Evolutionary conservation across 352 stramenopile species (phyloP).

Genomic region (Globisporangium cederbergense): DNA sequence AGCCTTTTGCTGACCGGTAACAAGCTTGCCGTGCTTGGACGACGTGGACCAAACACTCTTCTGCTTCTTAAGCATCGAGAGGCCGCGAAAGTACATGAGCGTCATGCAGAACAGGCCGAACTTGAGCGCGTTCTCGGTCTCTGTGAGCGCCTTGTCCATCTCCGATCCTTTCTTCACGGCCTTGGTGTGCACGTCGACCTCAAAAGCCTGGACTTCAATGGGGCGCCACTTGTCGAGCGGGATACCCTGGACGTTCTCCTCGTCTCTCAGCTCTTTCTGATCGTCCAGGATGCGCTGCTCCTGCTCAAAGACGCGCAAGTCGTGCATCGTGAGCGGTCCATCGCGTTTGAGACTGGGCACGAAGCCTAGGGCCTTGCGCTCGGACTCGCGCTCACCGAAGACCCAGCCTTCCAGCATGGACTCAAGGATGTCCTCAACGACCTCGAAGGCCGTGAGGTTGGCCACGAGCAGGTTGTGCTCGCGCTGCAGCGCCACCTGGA

Average conservation of each 20-base stretch:
- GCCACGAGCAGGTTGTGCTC: slow-evolving; percentile 89
- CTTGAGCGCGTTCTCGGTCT: slow-evolving; percentile 92
- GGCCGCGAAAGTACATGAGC: slow-evolving; percentile 94
- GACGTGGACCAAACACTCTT: slow-evolving; percentile 65
- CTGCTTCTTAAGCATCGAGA: slow-evolving; percentile 87
- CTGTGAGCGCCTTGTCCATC: slow-evolving; percentile 62
- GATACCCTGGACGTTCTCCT: slow-evolving; percentile 46
- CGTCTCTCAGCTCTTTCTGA: slow-evolving; percentile 25
- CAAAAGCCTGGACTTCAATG: slow-evolving; percentile 64
- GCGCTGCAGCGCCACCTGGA: slow-evolving; percentile 73
- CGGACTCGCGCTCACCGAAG: slow-evolving; percentile 91
- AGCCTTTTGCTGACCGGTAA: slow-evolving; percentile 18
- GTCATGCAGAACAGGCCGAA: slow-evolving; percentile 96
- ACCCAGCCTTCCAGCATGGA: slow-evolving; percentile 96
- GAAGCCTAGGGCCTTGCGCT: slow-evolving; percentile 62
- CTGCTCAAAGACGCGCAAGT: slow-evolving; percentile 61
- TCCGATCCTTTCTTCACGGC: slow-evolving; percentile 63
- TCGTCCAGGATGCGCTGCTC: slow-evolving; percentile 37
- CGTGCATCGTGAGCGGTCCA: slow-evolving; percentile 62
- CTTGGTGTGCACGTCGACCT: slow-evolving; percentile 48
- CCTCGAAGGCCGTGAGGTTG: slow-evolving; percentile 78
- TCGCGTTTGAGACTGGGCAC: slow-evolving; percentile 86
- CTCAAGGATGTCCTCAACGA: slow-evolving; percentile 93
- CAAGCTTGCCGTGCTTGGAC: slow-evolving; percentile 18
- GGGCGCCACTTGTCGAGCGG: slow-evolving; percentile 72